Evolutionary conservation across 495 filamentous ascomycete species (phyloP), one percentile per base, ranked within the genome.

Genomic region (Chaetomium fimeti): DNA sequence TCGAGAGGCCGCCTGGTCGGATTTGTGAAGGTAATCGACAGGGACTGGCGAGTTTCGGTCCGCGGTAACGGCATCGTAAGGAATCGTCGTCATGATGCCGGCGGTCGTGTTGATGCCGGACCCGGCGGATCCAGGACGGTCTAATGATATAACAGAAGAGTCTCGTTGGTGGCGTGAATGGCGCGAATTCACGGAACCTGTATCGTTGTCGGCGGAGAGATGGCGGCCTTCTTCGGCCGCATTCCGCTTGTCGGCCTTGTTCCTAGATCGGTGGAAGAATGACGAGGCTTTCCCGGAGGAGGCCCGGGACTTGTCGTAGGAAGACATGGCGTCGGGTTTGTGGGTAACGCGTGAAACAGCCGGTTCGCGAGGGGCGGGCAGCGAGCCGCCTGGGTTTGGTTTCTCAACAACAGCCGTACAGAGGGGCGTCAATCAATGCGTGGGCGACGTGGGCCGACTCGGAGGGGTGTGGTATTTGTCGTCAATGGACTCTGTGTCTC

Each of bases 41-140:
- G 88, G 77, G 61, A 92, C 85, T 2, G 93, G 91, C 48, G 86
- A 87, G 61, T 80, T 82, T 58, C 82, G 83, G 73, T 91, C 90
- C 29, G 85, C 72, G 32, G 83, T 75, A n/a, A 89, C 79, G 63
- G 79, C 87, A 59, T 97, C 91, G 76, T 93, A 97, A 15, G 94
- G 91, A 63, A 98, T 93, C 1, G 89, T 88, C 9, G 92, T 91
- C 63, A 97, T 91, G 16, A 93, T 84, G 54, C 92, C 94, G n/a
- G 93, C 86, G 38, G 84, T 90, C 76, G 87, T 87, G 63, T 89
- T 87, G 25, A 95, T 71, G 45, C 65, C 73, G 61, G 72, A 70
- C 48, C 82, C 82, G 68, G 81, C 76, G 40, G 83, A 78, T 61
- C 74, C 71, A 8, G 85, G 85, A 52, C 83, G 76, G 63, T 93